Base-by-base conservation (phyloP, 768 basidiomycete genomes). In the Auricularia cornea region DNA sequence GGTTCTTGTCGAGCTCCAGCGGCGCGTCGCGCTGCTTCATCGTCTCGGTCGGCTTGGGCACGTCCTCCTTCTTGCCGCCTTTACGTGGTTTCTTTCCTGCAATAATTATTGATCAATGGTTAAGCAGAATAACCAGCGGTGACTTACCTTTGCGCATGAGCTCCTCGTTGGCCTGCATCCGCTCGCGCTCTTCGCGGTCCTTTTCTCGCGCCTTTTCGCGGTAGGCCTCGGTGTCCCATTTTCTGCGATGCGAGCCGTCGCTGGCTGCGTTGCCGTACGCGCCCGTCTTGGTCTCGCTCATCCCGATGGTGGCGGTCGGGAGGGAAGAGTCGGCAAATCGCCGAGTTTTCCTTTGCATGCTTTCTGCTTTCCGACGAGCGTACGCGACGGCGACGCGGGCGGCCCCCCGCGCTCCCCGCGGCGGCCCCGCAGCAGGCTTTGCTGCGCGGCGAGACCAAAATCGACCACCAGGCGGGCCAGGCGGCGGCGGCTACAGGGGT, bases 191-290 rank as follows among this genome's bases (percentile, higher is more conserved):
- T 66, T 92, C 90, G 33, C 81, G 75, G 69, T 94, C 92, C 70
- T 86, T 89, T 70, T 87, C 85, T 72, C 85, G 86, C 11, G 94
- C 95, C 63, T 83, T 83, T 72, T 93, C 90, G 16, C 73, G 84
- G 76, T 88, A 92, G 72, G 91, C 92, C 72, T 94, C 88, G 77
- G 94, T 93, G 79, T 97, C 90, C 94, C 95, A 98, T 80, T 88
- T 92, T 76, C 88, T 89, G 59, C 94, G 77, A 29, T 57, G 54
- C 26, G 54, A 57, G 54, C 29, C 54, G 26, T 57, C 54, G 28
- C 54, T 63, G 26, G 54, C 54, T 6, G 54, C 54, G 28, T 57
- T 57, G 54, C 54, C 54, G 28, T 57, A 57, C 16, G 54, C 54
- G 30, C 54, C 54, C 26, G 26, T 28, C 54, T 57, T 57, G 23